A percentile compares a stretch with the other conserved stretches of the same genome.
These are phyloP conservation scores for Lepidium africanum DNA, from an alignment of 345 rosid genomes.

Conservation along the genomic window DNA sequence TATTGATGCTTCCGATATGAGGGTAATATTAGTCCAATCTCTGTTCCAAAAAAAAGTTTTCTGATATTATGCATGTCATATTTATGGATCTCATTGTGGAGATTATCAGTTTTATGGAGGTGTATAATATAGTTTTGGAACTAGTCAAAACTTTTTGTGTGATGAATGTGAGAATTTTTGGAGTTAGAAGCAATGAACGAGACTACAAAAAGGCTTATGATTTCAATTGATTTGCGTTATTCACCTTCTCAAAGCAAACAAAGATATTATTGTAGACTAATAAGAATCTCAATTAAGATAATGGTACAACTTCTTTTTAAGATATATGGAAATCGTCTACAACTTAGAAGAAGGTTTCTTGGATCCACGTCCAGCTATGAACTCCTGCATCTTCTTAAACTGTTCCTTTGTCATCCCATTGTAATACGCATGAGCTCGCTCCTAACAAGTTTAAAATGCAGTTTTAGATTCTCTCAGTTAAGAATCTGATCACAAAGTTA, in stretches of 20 bases:
- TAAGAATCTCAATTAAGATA: background rate
- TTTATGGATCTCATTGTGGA: no score
- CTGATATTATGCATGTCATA: no score
- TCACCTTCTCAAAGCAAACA: background rate
- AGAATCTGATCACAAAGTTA: background rate
- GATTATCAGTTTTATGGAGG: no score
- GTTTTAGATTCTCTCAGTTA: background rate
- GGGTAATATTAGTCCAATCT: no score
- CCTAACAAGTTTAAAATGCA: constrained; percentile 44
- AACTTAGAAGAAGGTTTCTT: constrained; percentile 58
- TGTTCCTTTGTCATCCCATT: constrained; percentile 80
- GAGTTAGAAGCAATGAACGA: constrained; percentile 36
- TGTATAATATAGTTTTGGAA: no score
- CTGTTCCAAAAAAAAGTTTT: no score
- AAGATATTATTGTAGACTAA: background rate
- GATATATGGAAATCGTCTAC: constrained; percentile 18
- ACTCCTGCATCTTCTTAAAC: constrained; percentile 94
- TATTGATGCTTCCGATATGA: no score
- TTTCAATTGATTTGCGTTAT: background rate
- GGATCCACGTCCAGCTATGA: constrained; percentile 60
- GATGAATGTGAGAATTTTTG: no score
- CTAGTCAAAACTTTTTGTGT: no score
- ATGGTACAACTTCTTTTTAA: background rate
- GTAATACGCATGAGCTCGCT: constrained; percentile 72
- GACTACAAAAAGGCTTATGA: constrained; percentile 62